A percentile compares a stretch with the other conserved stretches of the same genome.
These are phyloP conservation scores for Cystofilobasidium capitatum DNA, from an alignment of 768 basidiomycete species.

Conservation along the genomic window DNA sequence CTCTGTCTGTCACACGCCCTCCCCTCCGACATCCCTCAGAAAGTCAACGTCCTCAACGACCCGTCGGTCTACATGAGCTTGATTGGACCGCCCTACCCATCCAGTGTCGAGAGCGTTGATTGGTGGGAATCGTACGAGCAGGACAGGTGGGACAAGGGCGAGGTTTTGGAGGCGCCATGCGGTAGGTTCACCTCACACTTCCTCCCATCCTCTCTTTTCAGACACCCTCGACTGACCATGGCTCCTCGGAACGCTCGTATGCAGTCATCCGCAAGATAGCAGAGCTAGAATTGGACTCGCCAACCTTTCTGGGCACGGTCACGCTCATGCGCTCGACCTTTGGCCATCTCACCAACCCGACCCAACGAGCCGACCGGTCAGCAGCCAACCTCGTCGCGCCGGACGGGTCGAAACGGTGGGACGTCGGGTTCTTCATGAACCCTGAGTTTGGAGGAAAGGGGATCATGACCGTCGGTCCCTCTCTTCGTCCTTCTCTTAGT, in stretches of 20 bases:
- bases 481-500: too few species aligned
- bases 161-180: neutral
- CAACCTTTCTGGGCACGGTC: neutral
- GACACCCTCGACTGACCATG: neutral
- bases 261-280: neutral
- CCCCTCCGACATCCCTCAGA: neutral
- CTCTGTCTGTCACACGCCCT: neutral
- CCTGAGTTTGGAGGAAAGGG: neutral
- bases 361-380: neutral
- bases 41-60: neutral
- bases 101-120: neutral
- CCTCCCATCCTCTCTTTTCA: neutral
- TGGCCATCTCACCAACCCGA: neutral
- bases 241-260: neutral
- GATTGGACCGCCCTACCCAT: neutral
- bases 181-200: neutral
- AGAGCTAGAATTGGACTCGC: neutral
- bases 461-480: neutral
- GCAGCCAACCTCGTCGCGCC: neutral
- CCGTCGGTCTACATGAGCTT: neutral
- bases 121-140: neutral
- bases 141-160: neutral
- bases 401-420: neutral
- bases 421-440: neutral
- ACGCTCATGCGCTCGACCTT: neutral